Conservation (phyloP, 805 yeast species). For the Alloascoidea africana region DNA sequence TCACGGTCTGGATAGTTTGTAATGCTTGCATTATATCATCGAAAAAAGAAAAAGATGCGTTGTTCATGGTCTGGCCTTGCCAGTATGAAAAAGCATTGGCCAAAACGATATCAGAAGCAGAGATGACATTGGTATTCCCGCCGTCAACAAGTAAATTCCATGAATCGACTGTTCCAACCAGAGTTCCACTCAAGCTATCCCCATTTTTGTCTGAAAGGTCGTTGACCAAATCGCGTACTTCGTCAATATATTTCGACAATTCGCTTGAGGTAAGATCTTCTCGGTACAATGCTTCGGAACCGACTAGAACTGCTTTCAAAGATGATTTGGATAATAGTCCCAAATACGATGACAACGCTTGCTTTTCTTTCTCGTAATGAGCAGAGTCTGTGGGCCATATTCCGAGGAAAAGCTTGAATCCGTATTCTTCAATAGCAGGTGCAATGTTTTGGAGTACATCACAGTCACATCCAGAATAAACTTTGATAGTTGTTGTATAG, state of each 20-base stretch:
- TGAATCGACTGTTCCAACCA: conserved; percentile 91
- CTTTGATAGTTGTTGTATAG: conserved; percentile 57
- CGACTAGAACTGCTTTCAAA: conserved; percentile 71
- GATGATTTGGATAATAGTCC: conserved; percentile 49
- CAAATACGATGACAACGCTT: conserved; percentile 53
- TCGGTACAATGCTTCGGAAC: conserved; percentile 94
- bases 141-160: conserved; percentile 89
- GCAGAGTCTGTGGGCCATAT: conserved; percentile 88
- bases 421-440: conserved; percentile 71
- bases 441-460: conserved; percentile 74
- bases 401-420: conserved; percentile 69
- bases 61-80: conserved; percentile 86
- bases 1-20: conserved; percentile 70
- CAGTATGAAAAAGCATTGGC: conserved; percentile 97
- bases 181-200: conserved; percentile 49
- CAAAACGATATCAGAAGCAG: conserved; percentile 72
- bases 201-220: conserved; percentile 70
- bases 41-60: conserved; percentile 82
- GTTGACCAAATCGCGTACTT: conserved; percentile 42
- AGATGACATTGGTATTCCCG: conserved; percentile 49
- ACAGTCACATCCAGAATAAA: conserved; percentile 87
- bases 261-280: conserved; percentile 62
- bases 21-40: conserved; percentile 97
- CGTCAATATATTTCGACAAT: conserved; percentile 53
- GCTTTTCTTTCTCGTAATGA: conserved; percentile 61